Evolutionary conservation across 164 flowering plant genomes (phyloP).

Genomic region (Santalum album): DNA sequence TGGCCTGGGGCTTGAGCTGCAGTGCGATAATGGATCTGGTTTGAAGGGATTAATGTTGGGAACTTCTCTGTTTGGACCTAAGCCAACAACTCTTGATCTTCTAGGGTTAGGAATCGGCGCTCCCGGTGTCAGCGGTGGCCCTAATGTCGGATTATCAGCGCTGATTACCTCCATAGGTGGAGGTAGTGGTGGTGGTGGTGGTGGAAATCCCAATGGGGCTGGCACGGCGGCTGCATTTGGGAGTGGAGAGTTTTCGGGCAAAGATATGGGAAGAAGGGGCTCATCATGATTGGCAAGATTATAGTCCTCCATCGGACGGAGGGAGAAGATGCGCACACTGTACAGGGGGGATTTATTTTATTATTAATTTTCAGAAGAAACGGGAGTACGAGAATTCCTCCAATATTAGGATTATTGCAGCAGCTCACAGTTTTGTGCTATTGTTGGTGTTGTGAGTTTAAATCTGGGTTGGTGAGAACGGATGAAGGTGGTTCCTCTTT

Average conservation of each 20-base stretch:
- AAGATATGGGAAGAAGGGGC: slow-evolving; percentile 35
- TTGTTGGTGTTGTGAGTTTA: too few relatives aligned
- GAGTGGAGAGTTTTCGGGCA: slow-evolving; percentile 26
- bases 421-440: too few relatives aligned
- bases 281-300: slow-evolving; percentile 7
- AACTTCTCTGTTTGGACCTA: slow-evolving; percentile 44
- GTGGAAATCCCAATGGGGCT: neutral
- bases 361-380: too few relatives aligned
- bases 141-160: slow-evolving; percentile 47
- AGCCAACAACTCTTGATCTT: slow-evolving; percentile 65
- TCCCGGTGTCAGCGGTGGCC: slow-evolving; percentile 22
- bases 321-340: too few relatives aligned
- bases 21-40: slow-evolving; percentile 38
- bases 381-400: too few relatives aligned
- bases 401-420: too few relatives aligned
- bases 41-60: slow-evolving; percentile 62
- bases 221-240: slow-evolving; percentile 37
- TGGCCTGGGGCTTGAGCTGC: slow-evolving; percentile 53
- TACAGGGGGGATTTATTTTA: too few relatives aligned
- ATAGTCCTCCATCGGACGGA: too few relatives aligned
- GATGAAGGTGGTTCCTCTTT: too few relatives aligned
- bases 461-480: too few relatives aligned
- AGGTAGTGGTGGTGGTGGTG: slow-evolving; percentile 54
- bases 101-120: slow-evolving; percentile 72
- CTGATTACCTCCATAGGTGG: slow-evolving; percentile 60